phyloP scores from a whole-genome alignment of 345 rosid genomes.

The Eucalyptus regnans region DNA sequence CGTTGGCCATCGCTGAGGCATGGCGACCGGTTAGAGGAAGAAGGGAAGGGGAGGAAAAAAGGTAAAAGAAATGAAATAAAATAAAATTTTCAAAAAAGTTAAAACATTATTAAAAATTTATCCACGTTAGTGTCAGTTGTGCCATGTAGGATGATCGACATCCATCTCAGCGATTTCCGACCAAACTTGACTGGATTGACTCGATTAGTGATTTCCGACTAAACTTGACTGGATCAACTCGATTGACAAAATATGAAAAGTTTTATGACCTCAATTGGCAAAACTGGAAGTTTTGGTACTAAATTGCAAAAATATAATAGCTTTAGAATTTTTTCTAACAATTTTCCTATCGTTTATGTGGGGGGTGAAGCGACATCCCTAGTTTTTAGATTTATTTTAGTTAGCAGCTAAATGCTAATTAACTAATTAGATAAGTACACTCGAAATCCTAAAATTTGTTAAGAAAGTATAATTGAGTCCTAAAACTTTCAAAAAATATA shows the following conservation, averaged over 20 bases:
- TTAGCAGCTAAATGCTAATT: neutral
- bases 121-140: fast-evolving
- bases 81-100: fast-evolving
- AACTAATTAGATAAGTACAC: fast-evolving
- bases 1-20: neutral
- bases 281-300: fast-evolving
- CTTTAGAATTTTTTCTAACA: fast-evolving
- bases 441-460: no score
- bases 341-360: fast-evolving
- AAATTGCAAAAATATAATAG: no score
- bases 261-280: no score
- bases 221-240: no score
- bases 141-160: fast-evolving
- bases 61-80: no score
- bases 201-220: no score
- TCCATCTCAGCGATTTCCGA: fast-evolving
- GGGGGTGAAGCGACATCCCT: neutral
- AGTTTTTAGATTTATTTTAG: neutral
- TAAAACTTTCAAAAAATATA: fast-evolving
- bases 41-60: neutral
- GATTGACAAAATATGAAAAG: no score
- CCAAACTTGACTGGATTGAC: fast-evolving
- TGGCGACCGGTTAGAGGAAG: neutral
- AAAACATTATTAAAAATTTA: no score
- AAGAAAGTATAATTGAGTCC: fast-evolving